A percentile compares a stretch with the other conserved stretches of the same genome.
Evolutionary conservation across 768 basidiomycete genomes (phyloP).

Genomic region (Rhizopogon vesiculosus): DNA sequence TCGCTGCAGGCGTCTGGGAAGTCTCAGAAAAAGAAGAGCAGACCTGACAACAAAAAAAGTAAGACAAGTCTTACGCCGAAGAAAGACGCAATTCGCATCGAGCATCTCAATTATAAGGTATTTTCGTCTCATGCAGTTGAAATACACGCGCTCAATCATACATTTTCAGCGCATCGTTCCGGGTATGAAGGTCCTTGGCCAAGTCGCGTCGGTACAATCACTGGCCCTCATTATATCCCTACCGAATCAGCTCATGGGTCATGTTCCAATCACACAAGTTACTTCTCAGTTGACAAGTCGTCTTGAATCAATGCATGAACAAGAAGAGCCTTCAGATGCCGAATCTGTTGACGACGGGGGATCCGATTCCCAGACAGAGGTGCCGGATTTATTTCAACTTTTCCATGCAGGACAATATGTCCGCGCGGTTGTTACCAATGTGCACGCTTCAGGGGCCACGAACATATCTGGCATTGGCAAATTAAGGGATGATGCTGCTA

Average conservation of each 20-base stretch:
- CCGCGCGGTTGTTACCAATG: conserved; percentile 66
- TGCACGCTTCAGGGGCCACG: conserved; percentile 64
- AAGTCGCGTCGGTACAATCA: conserved; percentile 81
- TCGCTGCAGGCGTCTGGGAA: conserved; percentile 36
- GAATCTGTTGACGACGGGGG: conserved; percentile 45
- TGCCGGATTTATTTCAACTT: conserved; percentile 72
- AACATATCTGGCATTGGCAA: conserved; percentile 54
- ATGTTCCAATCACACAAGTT: conserved; percentile 92
- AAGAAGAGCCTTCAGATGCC: conserved; percentile 43
- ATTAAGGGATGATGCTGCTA: conserved; percentile 61
- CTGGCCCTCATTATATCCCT: conserved; percentile 89
- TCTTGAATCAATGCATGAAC: conserved; percentile 58
- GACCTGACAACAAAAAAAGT: conserved; percentile 35
- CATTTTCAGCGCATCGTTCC: conserved; percentile 58
- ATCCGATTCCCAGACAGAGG: conserved; percentile 19
- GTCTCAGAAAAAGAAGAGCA: conserved; percentile 43
- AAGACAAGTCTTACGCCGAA: conserved; percentile 35
- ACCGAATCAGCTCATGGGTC: conserved; percentile 92
- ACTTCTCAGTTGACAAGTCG: conserved; percentile 70
- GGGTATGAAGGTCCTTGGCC: conserved; percentile 87
- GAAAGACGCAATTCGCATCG: conserved; percentile 64
- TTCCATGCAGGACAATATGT: conserved; percentile 87
- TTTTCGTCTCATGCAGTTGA: conserved; percentile 1
- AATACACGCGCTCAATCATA: conserved; percentile 1
- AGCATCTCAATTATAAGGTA: conserved; percentile 93